A percentile compares a stretch with the other conserved stretches of the same genome.
phyloP scores from a whole-genome alignment of 495 filamentous ascomycete genomes.

The Daldinia grandis region DNA sequence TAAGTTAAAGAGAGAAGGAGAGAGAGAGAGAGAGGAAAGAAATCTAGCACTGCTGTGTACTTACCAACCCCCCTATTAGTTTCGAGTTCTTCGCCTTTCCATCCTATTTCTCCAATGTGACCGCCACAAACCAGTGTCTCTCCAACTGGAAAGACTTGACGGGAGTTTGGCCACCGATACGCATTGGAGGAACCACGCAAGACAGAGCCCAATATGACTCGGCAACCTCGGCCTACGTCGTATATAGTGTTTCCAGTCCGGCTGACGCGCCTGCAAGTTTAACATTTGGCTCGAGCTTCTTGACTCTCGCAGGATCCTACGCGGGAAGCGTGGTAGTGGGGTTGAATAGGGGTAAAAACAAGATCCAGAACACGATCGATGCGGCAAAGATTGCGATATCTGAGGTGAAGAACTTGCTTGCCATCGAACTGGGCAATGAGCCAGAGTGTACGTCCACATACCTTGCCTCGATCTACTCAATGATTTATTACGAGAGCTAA shows the following conservation, averaged over 20 bases:
- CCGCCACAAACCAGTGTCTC: constrained; percentile 62
- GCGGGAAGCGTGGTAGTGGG: constrained; percentile 63
- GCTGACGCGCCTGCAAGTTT: constrained; percentile 62
- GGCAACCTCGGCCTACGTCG: constrained; percentile 58
- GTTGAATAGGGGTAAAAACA: constrained; percentile 64
- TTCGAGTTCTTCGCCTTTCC: constrained; percentile 70
- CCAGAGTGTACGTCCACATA: constrained; percentile 61
- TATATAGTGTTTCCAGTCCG: constrained; percentile 63
- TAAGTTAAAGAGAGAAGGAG: constrained; percentile 45
- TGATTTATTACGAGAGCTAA: constrained; percentile 11
- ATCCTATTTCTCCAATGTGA: constrained; percentile 64
- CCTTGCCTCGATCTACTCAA: constrained; percentile 9
- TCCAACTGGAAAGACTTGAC: constrained; percentile 63
- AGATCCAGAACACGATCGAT: constrained; percentile 63
- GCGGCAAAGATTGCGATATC: constrained; percentile 59
- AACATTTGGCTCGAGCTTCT: constrained; percentile 65
- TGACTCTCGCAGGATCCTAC: constrained; percentile 61
- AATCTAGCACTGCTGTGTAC: neutral
- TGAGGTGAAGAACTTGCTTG: constrained; percentile 60
- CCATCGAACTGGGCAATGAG: constrained; percentile 70
- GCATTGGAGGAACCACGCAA: constrained; percentile 69
- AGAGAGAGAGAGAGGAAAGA: too few species aligned
- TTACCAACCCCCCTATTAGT: constrained; percentile 30
- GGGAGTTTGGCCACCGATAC: constrained; percentile 64
- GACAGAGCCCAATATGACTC: constrained; percentile 66